These are phyloP conservation scores for Camellia granthamiana DNA, from an alignment of 148 eudicot genomes.

Conservation along the genomic window DNA sequence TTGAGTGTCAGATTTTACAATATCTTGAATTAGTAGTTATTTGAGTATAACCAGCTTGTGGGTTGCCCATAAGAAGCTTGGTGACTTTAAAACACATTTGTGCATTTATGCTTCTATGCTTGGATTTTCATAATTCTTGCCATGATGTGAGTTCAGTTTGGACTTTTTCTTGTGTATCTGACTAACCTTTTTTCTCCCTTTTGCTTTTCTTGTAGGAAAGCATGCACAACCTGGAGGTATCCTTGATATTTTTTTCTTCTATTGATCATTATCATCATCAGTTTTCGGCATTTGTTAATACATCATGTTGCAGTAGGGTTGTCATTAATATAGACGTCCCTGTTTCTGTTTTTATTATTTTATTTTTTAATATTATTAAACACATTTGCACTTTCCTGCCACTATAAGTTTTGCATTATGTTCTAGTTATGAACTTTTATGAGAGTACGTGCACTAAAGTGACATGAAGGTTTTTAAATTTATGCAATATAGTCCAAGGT, in stretches of 20 bases:
- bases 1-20: background rate
- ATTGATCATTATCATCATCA: constrained; percentile 11
- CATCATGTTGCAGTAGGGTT: background rate
- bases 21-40: background rate
- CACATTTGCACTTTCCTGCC: constrained; percentile 4
- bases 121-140: constrained; percentile 3
- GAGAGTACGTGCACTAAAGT: background rate
- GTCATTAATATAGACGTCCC: background rate
- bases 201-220: constrained; percentile 59
- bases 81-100: background rate
- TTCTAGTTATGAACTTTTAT: background rate
- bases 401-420: background rate
- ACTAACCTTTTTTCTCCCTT: background rate
- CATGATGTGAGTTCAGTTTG: background rate
- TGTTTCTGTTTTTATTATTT: background rate
- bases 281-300: background rate
- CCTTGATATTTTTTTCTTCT: constrained; percentile 19
- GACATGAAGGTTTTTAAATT: background rate
- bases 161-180: background rate
- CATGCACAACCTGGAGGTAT: constrained; percentile 82
- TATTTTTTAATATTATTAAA: background rate
- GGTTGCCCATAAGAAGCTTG: constrained; percentile 10
- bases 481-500: background rate
- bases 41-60: background rate
- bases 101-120: background rate